Conservation (phyloP, 805 yeast genomes). For the Diddensiella caesifluorescens region DNA sequence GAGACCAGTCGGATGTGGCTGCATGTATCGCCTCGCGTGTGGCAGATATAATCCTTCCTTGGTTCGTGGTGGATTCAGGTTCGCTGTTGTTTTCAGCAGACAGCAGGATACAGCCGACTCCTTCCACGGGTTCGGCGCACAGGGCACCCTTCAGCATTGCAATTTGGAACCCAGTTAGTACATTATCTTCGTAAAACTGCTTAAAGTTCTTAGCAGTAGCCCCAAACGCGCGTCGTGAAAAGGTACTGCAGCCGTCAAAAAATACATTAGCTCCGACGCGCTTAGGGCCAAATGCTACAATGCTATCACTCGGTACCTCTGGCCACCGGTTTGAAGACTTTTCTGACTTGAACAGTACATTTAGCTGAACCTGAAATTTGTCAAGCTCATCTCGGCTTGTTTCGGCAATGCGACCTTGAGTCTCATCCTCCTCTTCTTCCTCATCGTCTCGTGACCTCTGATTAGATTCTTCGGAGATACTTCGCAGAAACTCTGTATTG, state of each 20-base stretch:
- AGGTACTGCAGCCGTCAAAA: slow-evolving; percentile 44
- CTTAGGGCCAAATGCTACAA: slow-evolving; percentile 72
- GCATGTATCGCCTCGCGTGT: slow-evolving; percentile 69
- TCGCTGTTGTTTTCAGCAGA: slow-evolving; percentile 30
- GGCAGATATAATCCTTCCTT: slow-evolving; percentile 69
- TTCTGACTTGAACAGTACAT: slow-evolving; percentile 2
- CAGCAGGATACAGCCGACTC: slow-evolving; percentile 55
- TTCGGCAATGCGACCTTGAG: slow-evolving; percentile 29
- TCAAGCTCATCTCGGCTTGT: slow-evolving; percentile 20
- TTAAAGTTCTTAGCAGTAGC: not conserved
- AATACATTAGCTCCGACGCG: slow-evolving; percentile 70
- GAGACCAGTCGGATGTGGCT: slow-evolving; percentile 74
- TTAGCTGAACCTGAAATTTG: slow-evolving; percentile 26
- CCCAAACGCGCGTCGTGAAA: slow-evolving; percentile 35
- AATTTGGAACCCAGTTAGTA: slow-evolving; percentile 79
- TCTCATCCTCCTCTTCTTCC: slow-evolving; percentile 19
- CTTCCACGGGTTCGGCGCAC: slow-evolving; percentile 82
- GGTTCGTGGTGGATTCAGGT: slow-evolving; percentile 29
- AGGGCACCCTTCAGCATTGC: slow-evolving; percentile 84
- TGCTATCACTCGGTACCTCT: slow-evolving; percentile 32
- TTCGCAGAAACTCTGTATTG: slow-evolving; percentile 17
- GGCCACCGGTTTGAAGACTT: slow-evolving; percentile 7
- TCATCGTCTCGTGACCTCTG: not conserved
- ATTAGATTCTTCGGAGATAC: not conserved
- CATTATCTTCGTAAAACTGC: slow-evolving; percentile 49